Evolutionary conservation across 2,329 filamentous ascomycete species (phyloP), one percentile per base, ranked within the genome.

Genomic region (Neonectria coccinea): DNA sequence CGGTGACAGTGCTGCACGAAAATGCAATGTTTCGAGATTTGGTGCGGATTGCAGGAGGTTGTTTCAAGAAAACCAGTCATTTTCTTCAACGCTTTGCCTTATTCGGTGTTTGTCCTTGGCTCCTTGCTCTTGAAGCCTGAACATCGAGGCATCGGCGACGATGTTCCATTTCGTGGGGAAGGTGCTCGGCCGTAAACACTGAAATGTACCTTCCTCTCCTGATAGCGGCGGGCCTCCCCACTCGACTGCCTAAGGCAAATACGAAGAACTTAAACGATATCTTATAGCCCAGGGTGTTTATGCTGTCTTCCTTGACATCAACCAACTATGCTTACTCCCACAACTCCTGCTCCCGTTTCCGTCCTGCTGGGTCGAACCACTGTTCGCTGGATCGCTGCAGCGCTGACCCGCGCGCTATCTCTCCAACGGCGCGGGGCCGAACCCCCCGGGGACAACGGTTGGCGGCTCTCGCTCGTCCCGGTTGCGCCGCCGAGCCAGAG

Each of bases 391-490:
- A 25, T 25, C 14, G 52, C 44, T 56, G 51, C 59, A 39, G 36
- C 14, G 16, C 36, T 39, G 12, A 14, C 36, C 36, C 36, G 16
- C 36, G 16, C 52, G 59, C 50, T 61, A 61, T 61, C n/a, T 44
- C 25, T n/a, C 42, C 25, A 44, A 33, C 42, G 54, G 22, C 42
- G 55, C 55, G 60, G 55, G 55, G 44, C 60, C 60, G 55, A 55
- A 36, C 14, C 7, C 4, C 48, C 50, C 51, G 56, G 56, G 44
- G 51, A 59, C 56, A 56, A 39, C 55, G 61, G 33, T 16, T 56
- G 42, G 55, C 69, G 70, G 70, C 61, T 70, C 59, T 70, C 68
- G 68, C 68, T 58, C 51, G 52, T 59, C 62, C 66, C 66, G 59
- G 56, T 60, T 59, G 64, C 69, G 71, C 68, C 61, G 62, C 48